phyloP scores from a whole-genome alignment of 495 filamentous ascomycete species.

The Parmelia sp. region DNA sequence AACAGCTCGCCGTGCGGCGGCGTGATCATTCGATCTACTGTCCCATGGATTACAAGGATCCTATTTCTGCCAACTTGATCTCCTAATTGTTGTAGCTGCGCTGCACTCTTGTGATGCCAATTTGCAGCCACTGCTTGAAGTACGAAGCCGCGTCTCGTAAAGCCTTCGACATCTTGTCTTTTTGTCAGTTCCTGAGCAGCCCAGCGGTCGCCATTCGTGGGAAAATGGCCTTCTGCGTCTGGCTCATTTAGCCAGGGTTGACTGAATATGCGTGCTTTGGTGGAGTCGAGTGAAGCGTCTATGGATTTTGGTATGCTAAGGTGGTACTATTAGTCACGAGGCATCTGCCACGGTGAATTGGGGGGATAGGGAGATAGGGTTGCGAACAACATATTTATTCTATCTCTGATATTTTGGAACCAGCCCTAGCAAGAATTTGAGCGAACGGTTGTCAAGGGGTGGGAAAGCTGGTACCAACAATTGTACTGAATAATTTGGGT shows the following conservation, averaged over 20 bases:
- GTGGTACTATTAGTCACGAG: background rate
- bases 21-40: slow-evolving; percentile 66
- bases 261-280: slow-evolving; percentile 56
- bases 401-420: slow-evolving; percentile 59
- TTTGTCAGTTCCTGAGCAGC: slow-evolving; percentile 69
- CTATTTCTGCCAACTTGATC: slow-evolving; percentile 62
- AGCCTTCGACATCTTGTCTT: slow-evolving; percentile 46
- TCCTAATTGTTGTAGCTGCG: slow-evolving; percentile 56
- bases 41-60: slow-evolving; percentile 70
- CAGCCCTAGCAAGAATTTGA: slow-evolving; percentile 34
- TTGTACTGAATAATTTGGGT: slow-evolving; percentile 58
- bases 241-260: slow-evolving; percentile 51
- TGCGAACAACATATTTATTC: slow-evolving; percentile 50
- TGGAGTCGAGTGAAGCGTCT: slow-evolving; percentile 48
- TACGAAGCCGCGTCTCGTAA: slow-evolving; percentile 61
- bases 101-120: slow-evolving; percentile 66
- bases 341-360: background rate
- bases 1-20: slow-evolving; percentile 56
- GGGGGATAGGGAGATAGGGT: background rate
- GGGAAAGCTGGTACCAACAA: slow-evolving; percentile 22
- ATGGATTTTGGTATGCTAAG: slow-evolving; percentile 58
- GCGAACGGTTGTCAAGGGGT: background rate
- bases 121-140: slow-evolving; percentile 71
- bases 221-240: slow-evolving; percentile 58
- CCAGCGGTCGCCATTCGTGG: slow-evolving; percentile 71